Conservation (phyloP, 2,329 filamentous ascomycete genomes). For the Diplocarpon mali region DNA sequence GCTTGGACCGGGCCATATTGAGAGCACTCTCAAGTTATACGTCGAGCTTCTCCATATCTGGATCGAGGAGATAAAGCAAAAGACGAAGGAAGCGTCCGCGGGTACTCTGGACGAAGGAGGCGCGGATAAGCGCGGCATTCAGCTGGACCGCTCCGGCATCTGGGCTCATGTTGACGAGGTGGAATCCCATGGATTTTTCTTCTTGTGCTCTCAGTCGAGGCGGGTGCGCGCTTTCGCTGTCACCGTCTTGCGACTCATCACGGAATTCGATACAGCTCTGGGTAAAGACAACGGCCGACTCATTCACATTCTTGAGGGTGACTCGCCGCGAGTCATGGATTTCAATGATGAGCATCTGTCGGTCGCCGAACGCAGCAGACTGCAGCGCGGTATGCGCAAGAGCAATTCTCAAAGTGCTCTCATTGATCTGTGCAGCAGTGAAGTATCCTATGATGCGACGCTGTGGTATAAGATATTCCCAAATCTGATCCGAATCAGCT, state of each 20-base stretch:
- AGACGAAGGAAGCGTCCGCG: slow-evolving; percentile 60
- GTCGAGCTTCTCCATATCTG: slow-evolving; percentile 91
- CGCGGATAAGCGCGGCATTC: slow-evolving; percentile 60
- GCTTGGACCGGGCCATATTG: slow-evolving; percentile 87
- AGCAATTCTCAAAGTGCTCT: slow-evolving; percentile 76
- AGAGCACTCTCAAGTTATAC: slow-evolving; percentile 84
- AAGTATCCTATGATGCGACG: slow-evolving; percentile 86
- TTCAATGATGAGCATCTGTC: slow-evolving; percentile 87
- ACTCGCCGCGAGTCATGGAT: slow-evolving; percentile 79
- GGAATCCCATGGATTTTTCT: slow-evolving; percentile 93
- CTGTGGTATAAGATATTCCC: slow-evolving; percentile 98
- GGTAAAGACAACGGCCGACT: slow-evolving; percentile 65
- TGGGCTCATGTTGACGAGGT: slow-evolving; percentile 94
- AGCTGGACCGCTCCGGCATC: slow-evolving; percentile 76
- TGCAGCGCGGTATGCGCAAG: slow-evolving; percentile 82
- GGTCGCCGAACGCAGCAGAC: slow-evolving; percentile 80
- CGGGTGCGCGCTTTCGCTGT: slow-evolving; percentile 84
- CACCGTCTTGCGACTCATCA: slow-evolving; percentile 81
- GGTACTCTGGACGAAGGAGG: slow-evolving; percentile 52
- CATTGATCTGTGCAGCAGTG: slow-evolving; percentile 90
- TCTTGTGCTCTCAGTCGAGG: slow-evolving; percentile 89
- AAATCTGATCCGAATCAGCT: slow-evolving; percentile 82
- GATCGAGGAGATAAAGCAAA: slow-evolving; percentile 92
- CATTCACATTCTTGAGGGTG: slow-evolving; percentile 84
- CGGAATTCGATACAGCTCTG: slow-evolving; percentile 83